Evolutionary conservation across 2,329 filamentous ascomycete species (phyloP), one percentile per base, ranked within the genome.

Genomic region (Uncinocarpus reesii): DNA sequence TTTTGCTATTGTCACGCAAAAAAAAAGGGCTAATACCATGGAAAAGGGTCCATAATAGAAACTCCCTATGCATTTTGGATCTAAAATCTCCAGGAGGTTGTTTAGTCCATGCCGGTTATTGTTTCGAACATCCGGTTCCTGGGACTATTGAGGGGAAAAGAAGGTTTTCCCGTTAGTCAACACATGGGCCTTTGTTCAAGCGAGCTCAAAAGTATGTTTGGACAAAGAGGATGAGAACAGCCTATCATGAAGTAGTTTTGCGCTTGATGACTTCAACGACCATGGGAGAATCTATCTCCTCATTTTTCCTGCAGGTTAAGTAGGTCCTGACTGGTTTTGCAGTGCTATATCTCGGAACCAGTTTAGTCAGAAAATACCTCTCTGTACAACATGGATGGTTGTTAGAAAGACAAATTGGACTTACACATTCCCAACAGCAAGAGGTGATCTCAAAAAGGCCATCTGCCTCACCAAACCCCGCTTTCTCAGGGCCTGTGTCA

Each of bases 241-340:
- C 8, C 2, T 4, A 37, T 8, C 7, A 13, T 7, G 10, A 24
- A 11, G 7, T 18, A 20, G 21, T 36, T 37, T 36, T 48, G 29
- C 46, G 46, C 31, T 48, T 48, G 46, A 49, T 45, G 4, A 49
- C 36, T 35, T 45, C 47, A 7, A 49, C 29, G 34, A 49, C 47
- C n/a, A 34, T 20, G n/a, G 47, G 47, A 16, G 41, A 45, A 41
- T 49, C 47, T 24, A 49, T 45, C 47, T 49, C 47, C 34, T 49
- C 47, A 20, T 45, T 28, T 31, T 35, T 44, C 35, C 47, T 38
- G 26, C 47, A 49, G 37, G 47, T 49, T 13, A 49, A 34, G 28
- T 44, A 49, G 13, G 47, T 49, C 18, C 47, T 32, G 16, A 45
- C 24, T 26, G 47, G 47, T 20, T 49, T 49, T 13, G 47, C 47